A percentile compares a stretch with the other conserved stretches of the same genome.
phyloP scores from a whole-genome alignment of 306 rosid species.

The Trifolium subterraneum region DNA sequence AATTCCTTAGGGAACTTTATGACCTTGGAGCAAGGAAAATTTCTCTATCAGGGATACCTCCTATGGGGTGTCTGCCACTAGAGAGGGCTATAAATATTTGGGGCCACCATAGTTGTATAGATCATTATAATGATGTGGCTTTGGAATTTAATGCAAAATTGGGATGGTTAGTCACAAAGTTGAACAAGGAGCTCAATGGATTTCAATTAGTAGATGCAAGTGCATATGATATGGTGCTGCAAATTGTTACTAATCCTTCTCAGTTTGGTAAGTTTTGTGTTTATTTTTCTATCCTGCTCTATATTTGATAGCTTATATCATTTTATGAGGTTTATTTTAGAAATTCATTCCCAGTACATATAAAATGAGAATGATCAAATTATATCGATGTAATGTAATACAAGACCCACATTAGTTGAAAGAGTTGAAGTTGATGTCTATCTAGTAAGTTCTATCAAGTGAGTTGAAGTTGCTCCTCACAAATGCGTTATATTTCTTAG shows the following conservation, averaged over 20 bases:
- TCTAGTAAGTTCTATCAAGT: too few relatives aligned
- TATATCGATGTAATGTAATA: too few relatives aligned
- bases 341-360: too few relatives aligned
- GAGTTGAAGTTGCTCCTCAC: too few relatives aligned
- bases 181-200: constrained; percentile 53
- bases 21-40: constrained; percentile 62
- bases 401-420: too few relatives aligned
- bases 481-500: too few relatives aligned
- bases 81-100: constrained; percentile 56
- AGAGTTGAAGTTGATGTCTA: too few relatives aligned
- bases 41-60: constrained; percentile 63
- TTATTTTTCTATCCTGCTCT: neutral
- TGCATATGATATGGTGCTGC: constrained; percentile 34
- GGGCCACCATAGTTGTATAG: constrained; percentile 50
- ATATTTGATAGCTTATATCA: too few relatives aligned
- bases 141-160: constrained; percentile 61
- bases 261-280: constrained; percentile 50
- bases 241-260: constrained; percentile 56
- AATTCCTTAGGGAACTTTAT: constrained; percentile 51
- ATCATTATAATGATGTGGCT: constrained; percentile 55
- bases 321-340: too few relatives aligned
- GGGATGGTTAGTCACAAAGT: constrained; percentile 45
- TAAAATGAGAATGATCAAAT: too few relatives aligned
- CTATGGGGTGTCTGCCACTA: constrained; percentile 74
- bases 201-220: constrained; percentile 51